A percentile compares a stretch with the other conserved stretches of the same genome.
Evolutionary conservation across 768 basidiomycete genomes (phyloP).

Genomic region (Coprinellus aureogranulatus): DNA sequence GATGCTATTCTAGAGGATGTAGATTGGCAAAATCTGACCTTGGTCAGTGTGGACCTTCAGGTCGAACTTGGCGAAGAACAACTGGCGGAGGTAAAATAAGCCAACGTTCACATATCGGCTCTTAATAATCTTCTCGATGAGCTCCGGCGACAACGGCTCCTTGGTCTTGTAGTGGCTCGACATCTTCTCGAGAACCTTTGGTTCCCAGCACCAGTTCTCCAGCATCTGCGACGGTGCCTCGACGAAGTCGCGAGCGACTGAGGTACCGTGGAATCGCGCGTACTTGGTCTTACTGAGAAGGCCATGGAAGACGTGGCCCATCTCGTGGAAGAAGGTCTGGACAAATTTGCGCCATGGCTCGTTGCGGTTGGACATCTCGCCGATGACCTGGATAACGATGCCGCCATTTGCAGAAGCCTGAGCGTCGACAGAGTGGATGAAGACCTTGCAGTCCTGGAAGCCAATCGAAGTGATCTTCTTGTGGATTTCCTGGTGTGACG

Average conservation of each 20-base stretch:
- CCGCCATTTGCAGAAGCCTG: slow-evolving; percentile 93
- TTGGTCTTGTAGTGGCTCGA: slow-evolving; percentile 79
- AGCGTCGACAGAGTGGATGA: slow-evolving; percentile 97
- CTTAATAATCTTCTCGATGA: slow-evolving; percentile 78
- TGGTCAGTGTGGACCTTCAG: slow-evolving; percentile 71
- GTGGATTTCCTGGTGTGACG: slow-evolving; percentile 82
- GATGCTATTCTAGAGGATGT: background rate
- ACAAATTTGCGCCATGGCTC: slow-evolving; percentile 98
- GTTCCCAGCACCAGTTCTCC: slow-evolving; percentile 93
- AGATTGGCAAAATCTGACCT: slow-evolving; percentile 34
- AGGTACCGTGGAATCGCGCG: slow-evolving; percentile 79
- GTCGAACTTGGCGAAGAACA: slow-evolving; percentile 83
- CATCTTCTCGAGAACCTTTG: slow-evolving; percentile 70
- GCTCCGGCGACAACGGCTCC: slow-evolving; percentile 63
- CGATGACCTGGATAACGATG: slow-evolving; percentile 98
- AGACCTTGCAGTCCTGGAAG: slow-evolving; percentile 97
- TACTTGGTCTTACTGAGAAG: slow-evolving; percentile 70
- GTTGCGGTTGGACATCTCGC: slow-evolving; percentile 94
- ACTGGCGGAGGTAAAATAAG: slow-evolving; percentile 75
- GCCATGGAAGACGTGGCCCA: slow-evolving; percentile 75
- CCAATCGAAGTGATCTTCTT: slow-evolving; percentile 91
- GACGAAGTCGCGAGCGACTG: slow-evolving; percentile 78
- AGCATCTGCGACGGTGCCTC: slow-evolving; percentile 92
- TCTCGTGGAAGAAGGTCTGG: slow-evolving; percentile 98
- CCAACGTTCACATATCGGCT: slow-evolving; percentile 83